These are phyloP conservation scores for Piper longum DNA, from an alignment of 164 flowering plant genomes.

Conservation along the genomic window DNA sequence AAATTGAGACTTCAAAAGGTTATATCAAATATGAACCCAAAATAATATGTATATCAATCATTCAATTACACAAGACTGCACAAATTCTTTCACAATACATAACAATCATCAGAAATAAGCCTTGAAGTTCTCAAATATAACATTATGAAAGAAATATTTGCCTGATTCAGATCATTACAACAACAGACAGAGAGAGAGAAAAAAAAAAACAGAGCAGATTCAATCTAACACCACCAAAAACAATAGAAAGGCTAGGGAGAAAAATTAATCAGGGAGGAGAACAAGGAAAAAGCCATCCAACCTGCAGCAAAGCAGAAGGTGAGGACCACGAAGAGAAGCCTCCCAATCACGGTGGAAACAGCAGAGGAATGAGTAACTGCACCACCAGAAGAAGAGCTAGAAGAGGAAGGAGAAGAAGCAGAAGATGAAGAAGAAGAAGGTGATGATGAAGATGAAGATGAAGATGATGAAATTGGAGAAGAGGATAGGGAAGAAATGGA, in stretches of 20 bases:
- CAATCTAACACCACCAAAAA: neutral
- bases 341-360: conserved; percentile 50
- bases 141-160: no score
- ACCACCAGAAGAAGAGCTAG: conserved; percentile 13
- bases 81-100: no score
- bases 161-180: no score
- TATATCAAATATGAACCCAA: no score
- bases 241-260: neutral
- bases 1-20: no score
- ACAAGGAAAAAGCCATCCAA: conserved; percentile 12
- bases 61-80: no score
- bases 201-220: neutral
- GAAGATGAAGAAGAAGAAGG: conserved; percentile 10
- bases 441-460: conserved; percentile 14
- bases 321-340: conserved; percentile 61
- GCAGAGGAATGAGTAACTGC: conserved; percentile 28
- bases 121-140: no score
- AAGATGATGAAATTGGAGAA: conserved; percentile 14
- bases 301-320: conserved; percentile 77
- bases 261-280: neutral
- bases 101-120: no score
- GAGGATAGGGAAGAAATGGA: conserved; percentile 3
- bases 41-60: no score
- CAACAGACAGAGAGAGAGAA: neutral
- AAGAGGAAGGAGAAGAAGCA: conserved; percentile 17